Percentiles rank a stretch among this genome's conserved stretches.
Evolutionary conservation across 2,329 filamentous ascomycete genomes (phyloP).

Genomic region (Biscogniauxia marginata): DNA sequence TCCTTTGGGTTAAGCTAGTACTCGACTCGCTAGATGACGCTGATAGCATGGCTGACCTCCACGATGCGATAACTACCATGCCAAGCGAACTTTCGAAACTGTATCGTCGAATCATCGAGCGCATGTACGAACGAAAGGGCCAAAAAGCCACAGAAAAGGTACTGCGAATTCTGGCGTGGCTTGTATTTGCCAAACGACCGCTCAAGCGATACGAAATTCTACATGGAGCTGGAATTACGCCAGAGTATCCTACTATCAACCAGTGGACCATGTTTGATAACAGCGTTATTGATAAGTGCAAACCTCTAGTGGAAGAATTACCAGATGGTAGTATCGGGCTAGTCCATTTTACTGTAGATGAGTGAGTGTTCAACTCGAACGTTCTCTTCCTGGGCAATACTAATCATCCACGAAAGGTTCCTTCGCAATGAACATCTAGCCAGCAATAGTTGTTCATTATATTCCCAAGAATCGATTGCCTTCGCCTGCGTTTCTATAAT

Average conservation of each 20-base stretch:
- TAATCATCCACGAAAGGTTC: not conserved
- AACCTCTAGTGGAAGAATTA: constrained; percentile 7
- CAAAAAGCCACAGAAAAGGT: constrained; percentile 1
- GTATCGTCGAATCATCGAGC: constrained; percentile 4
- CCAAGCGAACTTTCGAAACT: constrained; percentile 3
- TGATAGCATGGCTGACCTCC: constrained; percentile 5
- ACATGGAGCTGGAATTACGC: not conserved
- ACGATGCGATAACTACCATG: constrained; percentile 7
- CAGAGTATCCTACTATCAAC: not conserved
- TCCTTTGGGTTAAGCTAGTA: constrained; percentile 2
- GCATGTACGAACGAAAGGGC: too few species aligned
- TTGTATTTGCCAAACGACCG: constrained; percentile 2
- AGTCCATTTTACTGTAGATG: constrained; percentile 5
- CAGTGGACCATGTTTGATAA: constrained; percentile 1
- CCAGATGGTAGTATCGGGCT: not conserved
- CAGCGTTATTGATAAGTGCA: constrained; percentile 4
- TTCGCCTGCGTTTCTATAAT: constrained; percentile 4
- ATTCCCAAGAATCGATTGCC: constrained; percentile 1
- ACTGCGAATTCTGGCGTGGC: constrained; percentile 5
- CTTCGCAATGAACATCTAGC: not conserved
- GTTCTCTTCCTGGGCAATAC: not conserved
- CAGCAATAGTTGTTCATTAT: too few species aligned
- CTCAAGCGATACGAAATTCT: constrained; percentile 5
- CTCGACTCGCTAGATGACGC: constrained; percentile 4
- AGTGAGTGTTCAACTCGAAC: too few species aligned